Base-by-base conservation (phyloP, 306 rosid species). In the Cyamopsis tetragonoloba region DNA sequence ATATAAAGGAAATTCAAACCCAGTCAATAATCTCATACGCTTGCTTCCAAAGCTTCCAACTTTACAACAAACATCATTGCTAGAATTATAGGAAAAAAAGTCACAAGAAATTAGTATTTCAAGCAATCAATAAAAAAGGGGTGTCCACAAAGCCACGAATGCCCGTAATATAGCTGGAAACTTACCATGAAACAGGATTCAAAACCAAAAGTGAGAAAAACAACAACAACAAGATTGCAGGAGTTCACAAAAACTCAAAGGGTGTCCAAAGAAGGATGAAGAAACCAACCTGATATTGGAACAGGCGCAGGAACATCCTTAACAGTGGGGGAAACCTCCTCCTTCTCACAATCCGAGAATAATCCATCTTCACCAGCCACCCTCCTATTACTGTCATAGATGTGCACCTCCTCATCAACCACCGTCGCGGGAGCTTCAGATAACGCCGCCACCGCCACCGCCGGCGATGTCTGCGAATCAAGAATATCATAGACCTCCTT, bases 401-500 rank as follows among this genome's bases (percentile, higher is more conserved):
- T 38, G 39, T 53, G 83, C 7, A 54, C 58, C 74, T 83, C 81
- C 23, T 64, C 75, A 37, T 85, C 82, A n/a, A 23, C 77, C 56
- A 23, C 81, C 19, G 37, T 11, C 54, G 20, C 44, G 49, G 47
- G 37, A 44, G 58, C 17, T 9, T 30, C 18, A 18, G 62, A 44
- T 1, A 64, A 3, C 2, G 62, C 64, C 1, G 68, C 77, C 11
- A 79, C 22, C 1, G 73, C 18, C 0, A 79, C 74, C 26, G 77
- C 81, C 24, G 65, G 51, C 28, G 56, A 70, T 2, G 91, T 71
- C 10, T 83, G 88, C 28, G 96, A 73, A 70, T 88, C 98, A 6
- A 95, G 77, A 51, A 95, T 86, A 76, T 95, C 96, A 46, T 80
- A 95, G 53, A 95, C 99, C 75, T 95, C 99, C 57, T 71, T 79